A percentile compares a stretch with the other conserved stretches of the same genome.
phyloP scores from a whole-genome alignment of 768 basidiomycete species.

The Tephrocybe sp. region DNA sequence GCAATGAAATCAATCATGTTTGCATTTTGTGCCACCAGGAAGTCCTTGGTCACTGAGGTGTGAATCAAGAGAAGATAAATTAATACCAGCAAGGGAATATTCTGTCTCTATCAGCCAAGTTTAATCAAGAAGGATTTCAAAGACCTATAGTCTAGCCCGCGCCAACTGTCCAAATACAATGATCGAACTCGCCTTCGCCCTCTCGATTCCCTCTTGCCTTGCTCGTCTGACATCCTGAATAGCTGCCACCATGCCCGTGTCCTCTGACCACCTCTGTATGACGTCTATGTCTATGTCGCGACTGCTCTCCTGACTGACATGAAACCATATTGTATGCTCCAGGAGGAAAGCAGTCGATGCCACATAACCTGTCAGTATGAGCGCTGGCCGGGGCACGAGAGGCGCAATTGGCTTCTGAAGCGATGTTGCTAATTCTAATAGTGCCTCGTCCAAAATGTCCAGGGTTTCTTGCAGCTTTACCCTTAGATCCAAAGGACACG shows the following conservation, averaged over 20 bases:
- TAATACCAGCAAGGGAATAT: no score
- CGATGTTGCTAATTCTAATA: constrained; percentile 38
- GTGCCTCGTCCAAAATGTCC: constrained; percentile 33
- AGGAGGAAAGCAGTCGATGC: constrained; percentile 58
- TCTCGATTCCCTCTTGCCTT: constrained; percentile 21
- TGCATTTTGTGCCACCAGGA: no score
- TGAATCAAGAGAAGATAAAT: no score
- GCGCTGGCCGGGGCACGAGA: constrained; percentile 53
- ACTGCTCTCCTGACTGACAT: constrained; percentile 25
- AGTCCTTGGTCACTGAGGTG: no score
- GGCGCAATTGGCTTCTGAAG: constrained; percentile 44
- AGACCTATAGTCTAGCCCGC: constrained; percentile 22
- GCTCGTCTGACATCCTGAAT: constrained; percentile 34
- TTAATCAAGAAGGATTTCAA: not conserved
- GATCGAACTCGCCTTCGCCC: constrained; percentile 25
- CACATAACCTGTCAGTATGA: constrained; percentile 57
- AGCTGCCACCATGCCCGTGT: constrained; percentile 44
- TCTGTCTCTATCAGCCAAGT: no score
- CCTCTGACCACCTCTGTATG: constrained; percentile 48
- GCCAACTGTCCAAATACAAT: constrained; percentile 35
- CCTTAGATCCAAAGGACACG: constrained; percentile 37
- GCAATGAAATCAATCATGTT: not conserved
- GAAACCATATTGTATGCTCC: constrained; percentile 70
- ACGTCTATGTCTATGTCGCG: constrained; percentile 48
- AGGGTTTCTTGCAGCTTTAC: constrained; percentile 28